Evolutionary conservation across 2,329 filamentous ascomycete species (phyloP).

Genomic region (Diaporthe velutina): DNA sequence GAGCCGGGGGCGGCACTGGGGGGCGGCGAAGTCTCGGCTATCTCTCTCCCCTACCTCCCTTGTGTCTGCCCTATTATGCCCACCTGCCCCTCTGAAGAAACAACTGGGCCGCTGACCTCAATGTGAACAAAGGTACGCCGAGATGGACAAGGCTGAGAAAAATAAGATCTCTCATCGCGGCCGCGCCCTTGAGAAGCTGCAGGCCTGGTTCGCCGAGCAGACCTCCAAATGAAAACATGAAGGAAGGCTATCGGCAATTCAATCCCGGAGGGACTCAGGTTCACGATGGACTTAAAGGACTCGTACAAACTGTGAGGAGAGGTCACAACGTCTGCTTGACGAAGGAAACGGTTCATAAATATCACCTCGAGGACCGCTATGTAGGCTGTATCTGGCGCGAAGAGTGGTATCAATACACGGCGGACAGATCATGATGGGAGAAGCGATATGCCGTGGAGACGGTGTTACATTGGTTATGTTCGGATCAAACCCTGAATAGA

Average conservation of each 20-base stretch:
- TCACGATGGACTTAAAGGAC: too few species aligned
- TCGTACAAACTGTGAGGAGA: too few species aligned
- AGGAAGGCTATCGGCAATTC: background rate
- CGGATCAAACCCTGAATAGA: background rate
- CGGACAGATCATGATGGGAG: background rate
- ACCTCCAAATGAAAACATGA: conserved; percentile 38
- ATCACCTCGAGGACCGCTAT: too few species aligned
- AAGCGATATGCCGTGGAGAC: background rate
- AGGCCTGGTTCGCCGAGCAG: conserved; percentile 78
- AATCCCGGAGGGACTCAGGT: background rate
- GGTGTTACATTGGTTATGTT: background rate
- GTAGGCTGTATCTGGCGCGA: too few species aligned
- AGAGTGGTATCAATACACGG: background rate
- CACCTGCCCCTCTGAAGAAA: background rate
- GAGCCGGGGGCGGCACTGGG: too few species aligned
- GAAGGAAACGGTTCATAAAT: background rate
- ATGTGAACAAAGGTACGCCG: conserved; percentile 75
- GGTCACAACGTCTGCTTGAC: background rate
- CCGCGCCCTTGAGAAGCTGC: conserved; percentile 88
- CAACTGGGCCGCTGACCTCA: background rate
- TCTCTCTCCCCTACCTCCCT: background rate
- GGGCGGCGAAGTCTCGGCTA: background rate
- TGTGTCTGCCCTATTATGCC: background rate
- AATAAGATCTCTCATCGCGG: conserved; percentile 94
- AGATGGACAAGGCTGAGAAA: conserved; percentile 91